Evolutionary conservation across 768 basidiomycete species (phyloP).

Genomic region (Boletus eberwhitei): DNA sequence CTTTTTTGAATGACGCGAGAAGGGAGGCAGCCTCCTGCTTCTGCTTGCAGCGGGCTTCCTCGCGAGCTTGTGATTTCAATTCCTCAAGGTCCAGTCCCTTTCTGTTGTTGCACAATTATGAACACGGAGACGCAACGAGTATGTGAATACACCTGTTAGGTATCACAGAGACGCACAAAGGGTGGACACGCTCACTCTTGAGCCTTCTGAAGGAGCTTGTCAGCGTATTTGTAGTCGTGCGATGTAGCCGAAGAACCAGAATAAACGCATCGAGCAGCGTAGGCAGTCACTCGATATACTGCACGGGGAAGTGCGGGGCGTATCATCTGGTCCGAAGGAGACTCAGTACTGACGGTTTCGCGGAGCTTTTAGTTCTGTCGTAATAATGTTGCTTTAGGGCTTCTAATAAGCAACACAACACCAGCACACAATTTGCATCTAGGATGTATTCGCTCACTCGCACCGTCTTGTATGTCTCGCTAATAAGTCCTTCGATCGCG

Average conservation of each 20-base stretch:
- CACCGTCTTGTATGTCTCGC: conserved; percentile 17
- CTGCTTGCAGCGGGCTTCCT: conserved; percentile 33
- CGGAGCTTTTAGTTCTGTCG: neutral
- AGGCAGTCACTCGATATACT: neutral
- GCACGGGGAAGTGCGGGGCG: neutral
- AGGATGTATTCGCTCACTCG: conserved; percentile 18
- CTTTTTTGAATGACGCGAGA: conserved; percentile 14
- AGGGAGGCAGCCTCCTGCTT: conserved; percentile 17
- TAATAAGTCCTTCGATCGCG: conserved; percentile 26
- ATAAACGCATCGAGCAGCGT: conserved; percentile 14
- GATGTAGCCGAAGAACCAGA: neutral
- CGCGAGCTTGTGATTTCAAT: conserved; percentile 29
- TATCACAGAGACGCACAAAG: conserved; percentile 5
- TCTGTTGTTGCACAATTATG: conserved; percentile 29
- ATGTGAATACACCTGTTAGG: conserved; percentile 17
- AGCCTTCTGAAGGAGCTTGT: conserved; percentile 63
- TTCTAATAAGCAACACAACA: neutral
- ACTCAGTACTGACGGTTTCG: neutral
- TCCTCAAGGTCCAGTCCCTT: conserved; percentile 41
- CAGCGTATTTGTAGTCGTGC: conserved; percentile 57
- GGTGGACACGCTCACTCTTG: conserved; percentile 50
- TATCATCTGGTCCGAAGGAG: neutral
- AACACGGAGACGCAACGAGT: neutral
- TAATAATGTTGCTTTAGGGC: no score
- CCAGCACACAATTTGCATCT: neutral